These are phyloP conservation scores for Ajuga chamaepitys DNA, from an alignment of 257 asterid species.

Conservation along the genomic window DNA sequence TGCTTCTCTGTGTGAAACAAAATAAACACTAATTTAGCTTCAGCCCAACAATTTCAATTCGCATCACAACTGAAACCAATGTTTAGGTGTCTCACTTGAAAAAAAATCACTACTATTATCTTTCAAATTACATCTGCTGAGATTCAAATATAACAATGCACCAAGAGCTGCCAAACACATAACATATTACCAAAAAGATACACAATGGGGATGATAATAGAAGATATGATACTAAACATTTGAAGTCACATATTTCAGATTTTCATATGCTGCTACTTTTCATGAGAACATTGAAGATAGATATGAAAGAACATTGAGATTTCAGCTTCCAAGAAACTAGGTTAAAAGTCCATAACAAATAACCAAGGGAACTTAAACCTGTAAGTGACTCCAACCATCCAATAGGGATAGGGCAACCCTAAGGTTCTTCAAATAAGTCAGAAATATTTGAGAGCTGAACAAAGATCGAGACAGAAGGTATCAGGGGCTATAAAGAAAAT, in stretches of 20 bases:
- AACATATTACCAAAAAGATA: slow-evolving; percentile 1
- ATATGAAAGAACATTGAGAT: not conserved
- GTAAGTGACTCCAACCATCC: slow-evolving; percentile 68
- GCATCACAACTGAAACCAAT: not conserved
- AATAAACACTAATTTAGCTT: not conserved
- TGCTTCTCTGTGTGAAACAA: slow-evolving; percentile 40
- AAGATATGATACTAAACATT: not conserved
- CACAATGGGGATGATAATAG: not conserved
- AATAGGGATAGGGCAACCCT: slow-evolving; percentile 79
- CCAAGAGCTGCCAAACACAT: slow-evolving; percentile 49
- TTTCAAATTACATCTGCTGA: slow-evolving; percentile 74
- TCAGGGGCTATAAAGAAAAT: no score
- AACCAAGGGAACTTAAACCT: slow-evolving; percentile 35
- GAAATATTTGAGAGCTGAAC: no score
- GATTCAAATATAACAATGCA: slow-evolving; percentile 56
- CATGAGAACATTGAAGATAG: not conserved
- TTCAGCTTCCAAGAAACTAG: slow-evolving; percentile 3
- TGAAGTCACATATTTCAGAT: not conserved
- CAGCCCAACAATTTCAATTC: slow-evolving; percentile 2
- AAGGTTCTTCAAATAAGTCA: no score
- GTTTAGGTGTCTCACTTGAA: slow-evolving; percentile 45
- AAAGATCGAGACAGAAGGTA: no score
- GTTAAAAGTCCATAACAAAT: not conserved
- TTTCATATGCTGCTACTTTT: not conserved
- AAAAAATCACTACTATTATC: slow-evolving; percentile 69